A percentile compares a stretch with the other conserved stretches of the same genome.
These are phyloP conservation scores for Pholiota conissans DNA, from an alignment of 768 basidiomycete species.

Conservation along the genomic window DNA sequence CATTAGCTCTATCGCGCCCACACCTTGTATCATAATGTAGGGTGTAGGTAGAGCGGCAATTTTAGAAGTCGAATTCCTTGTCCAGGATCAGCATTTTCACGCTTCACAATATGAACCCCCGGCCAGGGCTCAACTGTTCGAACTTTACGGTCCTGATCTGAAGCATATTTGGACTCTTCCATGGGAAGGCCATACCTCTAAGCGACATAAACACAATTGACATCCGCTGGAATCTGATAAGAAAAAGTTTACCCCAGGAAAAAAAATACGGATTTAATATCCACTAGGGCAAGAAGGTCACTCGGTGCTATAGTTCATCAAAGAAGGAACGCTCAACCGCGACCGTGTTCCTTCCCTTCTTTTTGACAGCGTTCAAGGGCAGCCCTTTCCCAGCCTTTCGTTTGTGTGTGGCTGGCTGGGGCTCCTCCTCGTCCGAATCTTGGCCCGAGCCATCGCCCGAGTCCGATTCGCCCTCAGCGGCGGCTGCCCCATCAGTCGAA, in stretches of 20 bases:
- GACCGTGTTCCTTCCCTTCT: conserved; percentile 58
- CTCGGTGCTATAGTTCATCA: conserved; percentile 49
- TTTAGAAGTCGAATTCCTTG: not conserved
- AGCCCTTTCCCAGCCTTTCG: conserved; percentile 54
- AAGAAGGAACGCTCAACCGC: conserved; percentile 67
- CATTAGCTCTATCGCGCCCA: no score
- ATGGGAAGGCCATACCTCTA: not conserved
- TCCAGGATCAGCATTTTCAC: not conserved
- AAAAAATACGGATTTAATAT: not conserved
- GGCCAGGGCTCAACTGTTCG: no score
- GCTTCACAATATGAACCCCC: no score
- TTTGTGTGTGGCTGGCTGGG: conserved; percentile 52
- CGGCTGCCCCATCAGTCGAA: conserved; percentile 19
- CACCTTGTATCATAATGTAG: not conserved
- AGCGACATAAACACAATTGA: not conserved
- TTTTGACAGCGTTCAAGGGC: conserved; percentile 42
- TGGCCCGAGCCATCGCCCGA: conserved; percentile 25
- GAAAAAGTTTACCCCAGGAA: no score
- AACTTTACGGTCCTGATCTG: no score
- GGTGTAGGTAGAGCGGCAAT: not conserved
- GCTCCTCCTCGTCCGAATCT: conserved; percentile 21
- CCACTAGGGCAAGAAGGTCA: not conserved
- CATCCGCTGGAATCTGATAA: not conserved
- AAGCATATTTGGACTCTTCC: not conserved
- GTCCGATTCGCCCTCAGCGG: conserved; percentile 22